Evolutionary conservation across 73 alveolate species (phyloP).

Genomic region (Paraurostyla sp.): DNA sequence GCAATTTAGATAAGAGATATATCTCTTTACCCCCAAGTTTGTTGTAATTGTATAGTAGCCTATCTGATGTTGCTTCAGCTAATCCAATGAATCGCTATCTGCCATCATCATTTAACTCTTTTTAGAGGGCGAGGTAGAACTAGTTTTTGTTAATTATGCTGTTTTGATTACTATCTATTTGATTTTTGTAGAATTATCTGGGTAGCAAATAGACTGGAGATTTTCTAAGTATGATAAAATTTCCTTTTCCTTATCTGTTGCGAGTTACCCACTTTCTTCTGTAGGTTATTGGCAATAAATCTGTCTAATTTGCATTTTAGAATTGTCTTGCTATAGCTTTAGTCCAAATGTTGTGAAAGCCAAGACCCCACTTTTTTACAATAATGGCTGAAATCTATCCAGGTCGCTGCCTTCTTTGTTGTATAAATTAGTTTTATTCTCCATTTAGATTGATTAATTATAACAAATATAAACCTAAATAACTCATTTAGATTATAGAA

Average conservation of each 20-base stretch:
- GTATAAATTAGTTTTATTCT: background rate
- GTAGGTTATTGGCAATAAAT: background rate
- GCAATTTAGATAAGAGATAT: constrained; percentile 2
- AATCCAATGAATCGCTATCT: constrained; percentile 6
- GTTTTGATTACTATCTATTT: background rate
- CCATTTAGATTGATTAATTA: background rate
- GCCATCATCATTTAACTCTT: background rate
- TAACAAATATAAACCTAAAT: too few species aligned
- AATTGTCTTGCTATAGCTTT: background rate
- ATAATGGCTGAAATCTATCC: background rate
- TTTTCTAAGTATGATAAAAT: background rate
- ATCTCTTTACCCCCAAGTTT: constrained; percentile 31
- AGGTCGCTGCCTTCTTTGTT: background rate
- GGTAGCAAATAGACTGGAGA: background rate
- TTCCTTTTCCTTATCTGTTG: constrained; percentile 18
- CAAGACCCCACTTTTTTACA: background rate
- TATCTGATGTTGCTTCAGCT: background rate
- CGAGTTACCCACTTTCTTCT: background rate
- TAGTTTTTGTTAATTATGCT: background rate
- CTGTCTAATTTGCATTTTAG: background rate
- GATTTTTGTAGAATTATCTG: background rate
- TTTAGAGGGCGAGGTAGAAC: background rate
- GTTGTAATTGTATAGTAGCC: constrained; percentile 42
- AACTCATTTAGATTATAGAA: too few species aligned
- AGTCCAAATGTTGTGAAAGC: constrained; percentile 7